Conservation (phyloP, 2,329 filamentous ascomycete genomes). For the Sporothrix euskadiensis region DNA sequence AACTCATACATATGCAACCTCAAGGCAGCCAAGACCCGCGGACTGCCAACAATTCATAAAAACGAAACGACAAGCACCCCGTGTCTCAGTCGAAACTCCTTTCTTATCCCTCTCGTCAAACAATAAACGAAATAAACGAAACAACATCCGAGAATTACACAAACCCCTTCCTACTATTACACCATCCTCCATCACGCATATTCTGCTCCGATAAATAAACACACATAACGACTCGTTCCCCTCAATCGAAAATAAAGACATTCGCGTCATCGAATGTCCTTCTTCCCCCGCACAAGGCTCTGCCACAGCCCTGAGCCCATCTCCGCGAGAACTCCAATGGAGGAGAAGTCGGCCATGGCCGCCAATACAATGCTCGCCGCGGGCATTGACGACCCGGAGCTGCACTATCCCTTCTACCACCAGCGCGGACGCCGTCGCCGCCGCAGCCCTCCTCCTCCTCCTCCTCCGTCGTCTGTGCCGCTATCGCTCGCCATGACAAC, state of each 20-base stretch:
- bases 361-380: background rate
- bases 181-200: background rate
- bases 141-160: background rate
- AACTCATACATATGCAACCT: background rate
- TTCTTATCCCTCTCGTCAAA: background rate
- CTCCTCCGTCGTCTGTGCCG: background rate
- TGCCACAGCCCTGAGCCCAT: constrained; percentile 16
- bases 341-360: background rate
- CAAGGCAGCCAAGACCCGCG: constrained; percentile 11
- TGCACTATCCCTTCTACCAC: constrained; percentile 12
- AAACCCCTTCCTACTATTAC: background rate
- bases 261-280: background rate
- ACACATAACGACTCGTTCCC: background rate
- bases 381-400: background rate
- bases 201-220: background rate
- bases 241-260: background rate
- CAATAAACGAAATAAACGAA: background rate
- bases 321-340: background rate
- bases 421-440: constrained; percentile 27
- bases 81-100: background rate
- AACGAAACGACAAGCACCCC: background rate
- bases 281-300: constrained; percentile 15
- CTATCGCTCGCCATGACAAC: constrained; percentile 20
- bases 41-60: background rate
- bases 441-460: constrained; percentile 25